Conservation (phyloP, 2,329 filamentous ascomycete genomes). For the Aureobasidium pullulans region DNA sequence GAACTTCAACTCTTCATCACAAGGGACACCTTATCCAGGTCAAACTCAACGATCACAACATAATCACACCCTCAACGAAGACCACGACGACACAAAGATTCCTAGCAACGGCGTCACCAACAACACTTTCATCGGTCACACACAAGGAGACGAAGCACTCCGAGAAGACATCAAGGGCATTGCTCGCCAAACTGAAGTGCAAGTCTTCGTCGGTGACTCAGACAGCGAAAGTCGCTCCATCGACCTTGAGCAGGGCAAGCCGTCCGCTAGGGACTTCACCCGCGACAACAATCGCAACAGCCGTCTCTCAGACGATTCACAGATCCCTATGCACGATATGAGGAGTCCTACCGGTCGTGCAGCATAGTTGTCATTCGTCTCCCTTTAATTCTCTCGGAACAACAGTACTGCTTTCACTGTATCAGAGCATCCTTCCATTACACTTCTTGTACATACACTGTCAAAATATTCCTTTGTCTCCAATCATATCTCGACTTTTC, state of each 20-base stretch:
- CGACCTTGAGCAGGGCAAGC: neutral
- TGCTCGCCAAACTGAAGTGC: neutral
- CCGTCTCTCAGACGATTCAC: neutral
- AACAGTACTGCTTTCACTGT: neutral
- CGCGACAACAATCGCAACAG: neutral
- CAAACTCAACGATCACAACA: neutral
- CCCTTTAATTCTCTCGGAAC: neutral
- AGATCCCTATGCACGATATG: constrained; percentile 10
- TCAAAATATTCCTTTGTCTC: neutral
- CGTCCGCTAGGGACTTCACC: neutral
- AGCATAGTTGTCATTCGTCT: neutral
- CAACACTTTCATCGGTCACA: neutral
- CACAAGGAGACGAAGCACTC: neutral
- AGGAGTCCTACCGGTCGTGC: neutral
- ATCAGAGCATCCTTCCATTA: neutral
- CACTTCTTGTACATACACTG: neutral
- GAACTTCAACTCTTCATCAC: neutral
- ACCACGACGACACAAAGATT: neutral
- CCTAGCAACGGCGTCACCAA: neutral
- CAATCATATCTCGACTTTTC: neutral
- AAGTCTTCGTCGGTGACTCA: constrained; percentile 8
- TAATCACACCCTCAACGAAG: neutral
- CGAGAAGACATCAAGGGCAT: constrained; percentile 8
- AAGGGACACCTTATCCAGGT: neutral
- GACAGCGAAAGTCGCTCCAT: neutral